Percentiles rank a stretch among this genome's conserved stretches.
Conservation (phyloP, 225 moss, liverwort and hornwort genomes). For the Takakia lepidozioides region DNA sequence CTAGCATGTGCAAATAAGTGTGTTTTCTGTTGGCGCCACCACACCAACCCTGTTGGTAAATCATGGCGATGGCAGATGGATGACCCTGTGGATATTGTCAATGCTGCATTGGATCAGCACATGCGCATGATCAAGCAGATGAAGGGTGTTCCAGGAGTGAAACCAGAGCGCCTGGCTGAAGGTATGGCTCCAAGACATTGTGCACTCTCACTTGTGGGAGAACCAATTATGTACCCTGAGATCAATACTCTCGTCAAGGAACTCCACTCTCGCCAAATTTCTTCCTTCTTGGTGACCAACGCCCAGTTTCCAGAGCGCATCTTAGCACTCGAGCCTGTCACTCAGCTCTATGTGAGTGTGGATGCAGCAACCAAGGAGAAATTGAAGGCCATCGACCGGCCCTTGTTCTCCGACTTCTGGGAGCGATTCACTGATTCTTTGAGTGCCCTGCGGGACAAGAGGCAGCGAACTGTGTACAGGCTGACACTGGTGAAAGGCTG, state of each 20-base stretch:
- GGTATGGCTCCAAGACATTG: constrained; percentile 95
- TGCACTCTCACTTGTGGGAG: constrained; percentile 92
- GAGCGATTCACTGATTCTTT: too few species aligned
- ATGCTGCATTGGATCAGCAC: constrained; percentile 87
- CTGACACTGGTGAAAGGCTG: too few species aligned
- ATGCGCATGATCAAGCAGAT: constrained; percentile 87
- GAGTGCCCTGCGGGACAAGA: too few species aligned
- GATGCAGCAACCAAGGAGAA: too few species aligned
- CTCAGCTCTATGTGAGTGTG: too few species aligned
- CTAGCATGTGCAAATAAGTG: constrained; percentile 98
- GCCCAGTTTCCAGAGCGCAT: constrained; percentile 97
- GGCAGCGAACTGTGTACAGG: too few species aligned
- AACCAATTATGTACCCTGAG: constrained; percentile 99
- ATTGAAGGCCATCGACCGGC: too few species aligned
- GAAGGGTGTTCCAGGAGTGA: constrained; percentile 99
- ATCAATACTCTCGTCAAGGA: constrained; percentile 88
- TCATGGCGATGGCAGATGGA: constrained; percentile 99
- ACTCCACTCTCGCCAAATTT: constrained; percentile 77
- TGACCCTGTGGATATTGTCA: constrained; percentile 88
- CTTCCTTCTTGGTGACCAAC: constrained; percentile 89
- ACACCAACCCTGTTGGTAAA: constrained; percentile 94
- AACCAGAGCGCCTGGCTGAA: constrained; percentile 84
- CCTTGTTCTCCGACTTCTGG: too few species aligned
- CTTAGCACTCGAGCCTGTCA: constrained; percentile 63
- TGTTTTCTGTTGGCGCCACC: constrained; percentile 99